Conservation (phyloP, 2,329 filamentous ascomycete genomes). For the Coniochaeta sp. region DNA sequence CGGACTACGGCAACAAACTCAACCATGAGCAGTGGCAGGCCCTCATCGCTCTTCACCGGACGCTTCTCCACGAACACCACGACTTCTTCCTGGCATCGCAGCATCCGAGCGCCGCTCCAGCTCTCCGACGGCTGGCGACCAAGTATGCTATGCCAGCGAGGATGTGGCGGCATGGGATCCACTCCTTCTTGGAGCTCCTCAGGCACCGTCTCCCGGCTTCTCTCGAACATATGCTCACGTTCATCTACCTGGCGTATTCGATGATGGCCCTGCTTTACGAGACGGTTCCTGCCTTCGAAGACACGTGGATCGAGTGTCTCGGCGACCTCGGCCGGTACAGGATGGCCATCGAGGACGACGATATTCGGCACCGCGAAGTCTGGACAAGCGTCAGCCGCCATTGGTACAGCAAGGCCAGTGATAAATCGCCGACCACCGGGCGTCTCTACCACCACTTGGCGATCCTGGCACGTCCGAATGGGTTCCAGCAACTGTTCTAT, state of each 20-base stretch:
- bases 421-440: conserved; percentile 67
- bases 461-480: conserved; percentile 64
- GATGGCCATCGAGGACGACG: conserved; percentile 87
- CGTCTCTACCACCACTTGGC: conserved; percentile 85
- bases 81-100: conserved; percentile 84
- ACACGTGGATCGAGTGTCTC: conserved; percentile 90
- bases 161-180: conserved; percentile 93
- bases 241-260: conserved; percentile 82
- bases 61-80: conserved; percentile 73
- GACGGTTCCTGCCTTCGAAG: conserved; percentile 72
- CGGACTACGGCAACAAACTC: conserved; percentile 33
- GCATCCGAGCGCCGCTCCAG: conserved; percentile 68
- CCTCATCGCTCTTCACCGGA: conserved; percentile 73
- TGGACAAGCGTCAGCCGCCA: conserved; percentile 75
- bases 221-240: conserved; percentile 82
- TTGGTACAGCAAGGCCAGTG: conserved; percentile 81
- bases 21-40: conserved; percentile 75
- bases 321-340: conserved; percentile 74
- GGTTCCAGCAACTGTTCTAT: conserved; percentile 63
- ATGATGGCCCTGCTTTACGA: conserved; percentile 87
- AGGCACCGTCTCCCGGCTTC: conserved; percentile 67
- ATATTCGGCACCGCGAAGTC: conserved; percentile 64
- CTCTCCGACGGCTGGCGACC: conserved; percentile 59
- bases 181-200: conserved; percentile 72
- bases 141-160: conserved; percentile 89